Base-by-base conservation (phyloP, 345 rosid genomes). In the Eucalyptus marginata region DNA sequence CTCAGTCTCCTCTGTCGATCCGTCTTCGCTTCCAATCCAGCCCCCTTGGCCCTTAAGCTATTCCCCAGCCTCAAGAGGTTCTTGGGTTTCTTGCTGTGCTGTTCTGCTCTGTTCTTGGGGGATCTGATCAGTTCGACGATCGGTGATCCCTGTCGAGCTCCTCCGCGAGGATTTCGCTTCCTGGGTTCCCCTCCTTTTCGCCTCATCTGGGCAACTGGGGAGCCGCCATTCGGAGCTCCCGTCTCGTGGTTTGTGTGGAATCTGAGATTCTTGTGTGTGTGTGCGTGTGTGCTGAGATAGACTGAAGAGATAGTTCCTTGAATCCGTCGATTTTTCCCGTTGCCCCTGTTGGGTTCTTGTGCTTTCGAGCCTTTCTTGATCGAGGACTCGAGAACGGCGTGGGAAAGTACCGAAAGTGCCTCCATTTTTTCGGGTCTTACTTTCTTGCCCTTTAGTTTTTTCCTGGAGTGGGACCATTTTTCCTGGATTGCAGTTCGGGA, bases 401-500 rank as follows among this genome's bases (percentile, higher is more conserved):
- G 29, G 84, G 7, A 24, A 24, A 56, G 62, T 4, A 7, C 62
- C 62, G 46, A 31, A 43, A 18, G 6, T 25, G 25, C 81, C 46
- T 71, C 44, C 29, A 20, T 76, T 76, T 76, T 36, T 36, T 29
- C 83, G 27, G 27, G 58, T 52, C 24, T 76, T 22, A 12, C 43
- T 76, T 40, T 36, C 83, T 40, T 76, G 83, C 40, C 4, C 83
- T 40, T 76, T 76, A 27, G 22, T 76, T 76, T n/a, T 76, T 20
- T 43, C 36, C 33, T 64, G 40, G 36, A n/a, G 76, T 1, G 2
- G 16, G 33, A n/a, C 40, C 36, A n/a, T n/a, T 64, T 14, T 76
- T 76, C 14, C 92, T 71, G 90, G 90, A 40, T 90, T 90, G 90
- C 93, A 89, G 58, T 89, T 91, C 49, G 87, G 92, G 47, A 76